Conservation (phyloP, 2,329 filamentous ascomycete species). For the Pochonia chlamydosporia region DNA sequence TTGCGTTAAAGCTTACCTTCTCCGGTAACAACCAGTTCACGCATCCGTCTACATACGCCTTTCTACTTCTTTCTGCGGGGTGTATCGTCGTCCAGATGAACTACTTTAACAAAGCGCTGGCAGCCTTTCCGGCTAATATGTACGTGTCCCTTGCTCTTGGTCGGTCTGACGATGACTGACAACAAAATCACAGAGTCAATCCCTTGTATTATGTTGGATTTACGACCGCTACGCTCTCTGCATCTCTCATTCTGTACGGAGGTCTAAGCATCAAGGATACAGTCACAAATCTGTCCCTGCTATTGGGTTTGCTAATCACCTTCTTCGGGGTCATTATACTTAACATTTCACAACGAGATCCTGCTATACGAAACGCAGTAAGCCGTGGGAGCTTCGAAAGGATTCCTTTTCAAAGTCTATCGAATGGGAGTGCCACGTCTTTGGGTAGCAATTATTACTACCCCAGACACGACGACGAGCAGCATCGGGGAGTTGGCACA, state of each 20-base stretch:
- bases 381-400: not conserved
- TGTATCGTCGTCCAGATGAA: slow-evolving; percentile 99
- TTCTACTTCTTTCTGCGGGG: slow-evolving; percentile 84
- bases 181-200: slow-evolving; percentile 64
- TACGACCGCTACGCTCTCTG: slow-evolving; percentile 86
- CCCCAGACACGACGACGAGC: not conserved
- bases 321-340: slow-evolving; percentile 93
- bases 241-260: slow-evolving; percentile 91
- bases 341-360: slow-evolving; percentile 88
- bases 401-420: not conserved
- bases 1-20: slow-evolving; percentile 91
- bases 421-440: not conserved
- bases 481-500: not conserved
- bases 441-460: not conserved
- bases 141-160: slow-evolving; percentile 37
- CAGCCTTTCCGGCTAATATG: slow-evolving; percentile 96
- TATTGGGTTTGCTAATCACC: slow-evolving; percentile 89
- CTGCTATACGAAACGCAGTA: slow-evolving; percentile 24
- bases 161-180: not conserved
- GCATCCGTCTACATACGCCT: slow-evolving; percentile 93
- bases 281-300: slow-evolving; percentile 85
- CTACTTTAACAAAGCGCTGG: slow-evolving; percentile 98
- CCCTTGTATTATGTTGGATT: slow-evolving; percentile 97
- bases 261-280: slow-evolving; percentile 92
- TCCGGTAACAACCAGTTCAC: slow-evolving; percentile 91